A percentile compares a stretch with the other conserved stretches of the same genome.
Evolutionary conservation across 257 asterid genomes (phyloP).

Genomic region (Verbena officinalis): DNA sequence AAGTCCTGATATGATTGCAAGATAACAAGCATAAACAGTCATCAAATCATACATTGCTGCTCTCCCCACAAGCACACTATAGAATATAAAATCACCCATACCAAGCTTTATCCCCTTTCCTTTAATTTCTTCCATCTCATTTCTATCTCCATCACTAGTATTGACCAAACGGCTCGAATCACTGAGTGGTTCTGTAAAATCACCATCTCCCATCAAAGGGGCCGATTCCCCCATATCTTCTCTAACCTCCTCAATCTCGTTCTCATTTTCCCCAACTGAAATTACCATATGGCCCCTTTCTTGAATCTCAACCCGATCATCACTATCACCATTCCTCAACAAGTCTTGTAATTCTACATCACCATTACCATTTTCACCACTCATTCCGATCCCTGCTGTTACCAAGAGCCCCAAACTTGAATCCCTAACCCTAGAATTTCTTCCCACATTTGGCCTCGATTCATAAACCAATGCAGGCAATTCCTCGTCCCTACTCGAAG

Average conservation of each 20-base stretch:
- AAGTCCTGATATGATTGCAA: slow-evolving; percentile 89
- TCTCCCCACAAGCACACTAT: slow-evolving; percentile 93
- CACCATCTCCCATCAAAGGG: slow-evolving; percentile 62
- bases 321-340: slow-evolving; percentile 32
- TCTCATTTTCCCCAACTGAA: slow-evolving; percentile 28
- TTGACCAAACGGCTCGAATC: slow-evolving; percentile 21
- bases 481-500: slow-evolving; percentile 82
- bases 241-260: slow-evolving; percentile 56
- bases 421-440: slow-evolving; percentile 44
- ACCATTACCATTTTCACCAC: slow-evolving; percentile 30
- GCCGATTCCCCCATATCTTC: slow-evolving; percentile 62
- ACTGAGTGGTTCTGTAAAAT: slow-evolving; percentile 31
- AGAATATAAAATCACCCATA: slow-evolving; percentile 91
- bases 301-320: slow-evolving; percentile 32
- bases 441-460: slow-evolving; percentile 67
- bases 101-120: slow-evolving; percentile 87
- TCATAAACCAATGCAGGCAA: slow-evolving; percentile 93
- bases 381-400: slow-evolving; percentile 51
- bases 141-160: slow-evolving; percentile 27
- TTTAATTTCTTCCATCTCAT: slow-evolving; percentile 35
- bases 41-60: slow-evolving; percentile 98
- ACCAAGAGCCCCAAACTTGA: slow-evolving; percentile 56
- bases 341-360: slow-evolving; percentile 57
- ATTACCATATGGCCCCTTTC: slow-evolving; percentile 36
- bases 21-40: slow-evolving; percentile 99